These are phyloP conservation scores for Neoboletus magnificus DNA, from an alignment of 768 basidiomycete genomes.

Conservation along the genomic window DNA sequence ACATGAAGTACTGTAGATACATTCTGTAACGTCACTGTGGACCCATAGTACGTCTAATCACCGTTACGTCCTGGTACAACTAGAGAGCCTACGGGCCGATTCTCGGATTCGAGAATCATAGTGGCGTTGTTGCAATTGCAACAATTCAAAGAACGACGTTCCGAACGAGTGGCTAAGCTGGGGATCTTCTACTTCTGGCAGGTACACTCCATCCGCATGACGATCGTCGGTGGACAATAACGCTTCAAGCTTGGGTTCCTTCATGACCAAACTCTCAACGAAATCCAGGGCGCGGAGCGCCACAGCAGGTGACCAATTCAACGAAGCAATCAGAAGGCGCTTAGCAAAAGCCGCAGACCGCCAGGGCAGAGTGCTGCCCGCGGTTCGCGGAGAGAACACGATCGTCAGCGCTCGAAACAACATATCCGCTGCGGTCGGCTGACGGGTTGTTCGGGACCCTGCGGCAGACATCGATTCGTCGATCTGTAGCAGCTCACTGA, in stretches of 20 bases:
- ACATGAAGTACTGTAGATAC: conserved; percentile 33
- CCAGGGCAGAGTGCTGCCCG: conserved; percentile 58
- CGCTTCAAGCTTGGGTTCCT: conserved; percentile 78
- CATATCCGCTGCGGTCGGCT: conserved; percentile 55
- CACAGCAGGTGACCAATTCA: conserved; percentile 74
- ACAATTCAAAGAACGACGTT: conserved; percentile 83
- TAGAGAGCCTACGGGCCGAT: conserved; percentile 58
- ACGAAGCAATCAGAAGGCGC: conserved; percentile 75
- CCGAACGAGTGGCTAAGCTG: conserved; percentile 79
- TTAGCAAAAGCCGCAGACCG: conserved; percentile 91
- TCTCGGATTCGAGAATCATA: conserved; percentile 65
- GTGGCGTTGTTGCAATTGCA: conserved; percentile 57
- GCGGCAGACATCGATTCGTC: conserved; percentile 45
- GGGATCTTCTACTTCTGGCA: conserved; percentile 85
- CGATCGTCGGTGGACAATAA: conserved; percentile 87
- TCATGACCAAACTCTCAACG: conserved; percentile 64
- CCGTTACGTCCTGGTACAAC: conserved; percentile 38
- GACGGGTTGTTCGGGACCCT: conserved; percentile 26
- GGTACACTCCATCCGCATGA: conserved; percentile 78
- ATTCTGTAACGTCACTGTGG: conserved; percentile 25
- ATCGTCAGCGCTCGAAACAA: conserved; percentile 83
- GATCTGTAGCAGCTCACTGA: conserved; percentile 63
- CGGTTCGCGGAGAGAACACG: conserved; percentile 72
- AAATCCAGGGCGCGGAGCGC: conserved; percentile 72
- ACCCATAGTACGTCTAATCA: conserved; percentile 27